Evolutionary conservation across 2,329 filamentous ascomycete genomes (phyloP).

Genomic region (Lanzia echinophila): DNA sequence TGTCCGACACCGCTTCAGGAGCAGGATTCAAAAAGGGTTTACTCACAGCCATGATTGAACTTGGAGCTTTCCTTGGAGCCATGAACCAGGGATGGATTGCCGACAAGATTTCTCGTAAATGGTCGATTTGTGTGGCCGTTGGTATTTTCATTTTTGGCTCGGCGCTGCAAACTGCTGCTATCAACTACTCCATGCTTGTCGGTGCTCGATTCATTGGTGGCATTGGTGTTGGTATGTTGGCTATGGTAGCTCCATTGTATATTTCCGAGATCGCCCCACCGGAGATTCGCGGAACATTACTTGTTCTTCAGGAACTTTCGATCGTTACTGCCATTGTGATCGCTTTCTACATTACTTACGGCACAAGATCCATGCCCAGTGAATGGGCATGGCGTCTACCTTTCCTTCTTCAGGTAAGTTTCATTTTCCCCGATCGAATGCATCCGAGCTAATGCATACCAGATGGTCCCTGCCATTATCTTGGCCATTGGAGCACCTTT

Average conservation of each 20-base stretch:
- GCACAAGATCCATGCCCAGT: constrained; percentile 36
- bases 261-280: constrained; percentile 49
- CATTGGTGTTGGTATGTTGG: not conserved
- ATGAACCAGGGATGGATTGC: not conserved
- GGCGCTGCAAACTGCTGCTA: constrained; percentile 18
- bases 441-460: too few species aligned
- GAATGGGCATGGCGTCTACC: constrained; percentile 40
- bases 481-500: constrained; percentile 40
- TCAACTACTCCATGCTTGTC: not conserved
- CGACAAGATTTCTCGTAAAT: constrained; percentile 17
- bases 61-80: constrained; percentile 38
- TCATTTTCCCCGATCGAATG: too few species aligned
- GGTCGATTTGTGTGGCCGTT: constrained; percentile 44
- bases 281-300: constrained; percentile 56
- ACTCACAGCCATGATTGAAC: constrained; percentile 26
- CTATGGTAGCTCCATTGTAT: constrained; percentile 36
- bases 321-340: constrained; percentile 50
- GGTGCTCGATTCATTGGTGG: not conserved
- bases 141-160: constrained; percentile 43
- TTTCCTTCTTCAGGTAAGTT: too few species aligned
- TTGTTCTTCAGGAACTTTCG: constrained; percentile 57
- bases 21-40: not conserved
- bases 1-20: constrained; percentile 23
- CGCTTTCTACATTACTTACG: constrained; percentile 41
- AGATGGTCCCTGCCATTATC: constrained; percentile 40